Percentiles rank a stretch among this genome's conserved stretches.
phyloP scores from a whole-genome alignment of 179 eudicot species.

The Beta macrorhiza region DNA sequence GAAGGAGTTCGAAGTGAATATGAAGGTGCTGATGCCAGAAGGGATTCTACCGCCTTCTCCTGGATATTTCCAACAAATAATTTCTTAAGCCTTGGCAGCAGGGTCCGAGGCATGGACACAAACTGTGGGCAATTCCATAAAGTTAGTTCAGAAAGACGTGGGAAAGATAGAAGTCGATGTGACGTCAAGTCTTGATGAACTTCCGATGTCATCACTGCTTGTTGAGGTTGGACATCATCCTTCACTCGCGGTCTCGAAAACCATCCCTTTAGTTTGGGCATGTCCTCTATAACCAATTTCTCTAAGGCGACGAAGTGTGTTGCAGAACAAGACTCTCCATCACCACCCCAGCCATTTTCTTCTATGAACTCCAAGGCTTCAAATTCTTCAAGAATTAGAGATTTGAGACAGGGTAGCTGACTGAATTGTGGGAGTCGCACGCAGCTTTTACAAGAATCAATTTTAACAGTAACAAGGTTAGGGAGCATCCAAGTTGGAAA shows the following conservation, averaged over 20 bases:
- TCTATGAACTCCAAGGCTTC: constrained; percentile 9
- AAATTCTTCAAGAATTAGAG: too few species aligned
- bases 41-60: not conserved
- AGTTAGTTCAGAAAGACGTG: not conserved
- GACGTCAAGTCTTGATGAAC: not conserved
- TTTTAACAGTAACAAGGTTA: not conserved
- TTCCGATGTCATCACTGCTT: not conserved
- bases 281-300: rapidly evolving
- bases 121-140: not conserved
- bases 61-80: not conserved
- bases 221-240: not conserved
- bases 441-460: not conserved
- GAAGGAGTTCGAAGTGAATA: not conserved
- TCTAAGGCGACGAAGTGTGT: not conserved
- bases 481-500: constrained; percentile 3
- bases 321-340: not conserved
- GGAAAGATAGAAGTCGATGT: not conserved
- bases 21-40: not conserved
- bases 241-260: not conserved
- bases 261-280: constrained; percentile 5
- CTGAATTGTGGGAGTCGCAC: constrained; percentile 14
- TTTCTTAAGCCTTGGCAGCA: not conserved
- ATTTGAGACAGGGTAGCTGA: not conserved
- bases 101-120: constrained; percentile 4
- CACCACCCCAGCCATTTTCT: too few species aligned